Conservation (phyloP, 768 basidiomycete species). For the Boletus fagicola region DNA sequence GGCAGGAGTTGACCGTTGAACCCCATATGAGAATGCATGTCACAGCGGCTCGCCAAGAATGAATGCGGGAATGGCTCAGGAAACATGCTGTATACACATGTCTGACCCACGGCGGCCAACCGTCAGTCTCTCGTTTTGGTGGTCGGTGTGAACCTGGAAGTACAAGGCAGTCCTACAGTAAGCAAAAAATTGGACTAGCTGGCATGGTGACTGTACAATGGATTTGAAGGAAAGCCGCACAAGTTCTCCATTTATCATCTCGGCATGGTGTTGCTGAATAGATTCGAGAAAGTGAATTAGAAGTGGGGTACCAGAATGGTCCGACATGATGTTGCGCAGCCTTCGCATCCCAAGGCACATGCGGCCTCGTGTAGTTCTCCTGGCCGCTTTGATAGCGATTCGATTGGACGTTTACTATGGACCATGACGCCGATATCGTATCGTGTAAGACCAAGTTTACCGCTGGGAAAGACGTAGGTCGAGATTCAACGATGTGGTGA, state of each 20-base stretch:
- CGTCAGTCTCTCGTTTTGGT: background rate
- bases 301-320: constrained; percentile 10
- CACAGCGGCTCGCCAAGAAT: constrained; percentile 16
- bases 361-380: constrained; percentile 27
- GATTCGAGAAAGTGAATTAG: constrained; percentile 7
- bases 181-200: background rate
- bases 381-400: constrained; percentile 13
- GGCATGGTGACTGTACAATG: background rate
- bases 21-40: constrained; percentile 13
- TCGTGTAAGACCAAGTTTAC: background rate
- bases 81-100: constrained; percentile 18
- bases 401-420: background rate
- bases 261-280: background rate
- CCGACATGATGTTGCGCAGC: constrained; percentile 14
- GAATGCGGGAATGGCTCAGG: constrained; percentile 5
- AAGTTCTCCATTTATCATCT: background rate
- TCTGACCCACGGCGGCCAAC: background rate
- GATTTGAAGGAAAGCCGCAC: background rate
- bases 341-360: constrained; percentile 1
- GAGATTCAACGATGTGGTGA: background rate
- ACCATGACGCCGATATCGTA: background rate
- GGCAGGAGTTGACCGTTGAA: background rate
- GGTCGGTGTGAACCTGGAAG: background rate
- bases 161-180: background rate
- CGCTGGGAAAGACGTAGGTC: background rate